Evolutionary conservation across 2,329 filamentous ascomycete genomes (phyloP).

Genomic region (Fusarium ramigenum): DNA sequence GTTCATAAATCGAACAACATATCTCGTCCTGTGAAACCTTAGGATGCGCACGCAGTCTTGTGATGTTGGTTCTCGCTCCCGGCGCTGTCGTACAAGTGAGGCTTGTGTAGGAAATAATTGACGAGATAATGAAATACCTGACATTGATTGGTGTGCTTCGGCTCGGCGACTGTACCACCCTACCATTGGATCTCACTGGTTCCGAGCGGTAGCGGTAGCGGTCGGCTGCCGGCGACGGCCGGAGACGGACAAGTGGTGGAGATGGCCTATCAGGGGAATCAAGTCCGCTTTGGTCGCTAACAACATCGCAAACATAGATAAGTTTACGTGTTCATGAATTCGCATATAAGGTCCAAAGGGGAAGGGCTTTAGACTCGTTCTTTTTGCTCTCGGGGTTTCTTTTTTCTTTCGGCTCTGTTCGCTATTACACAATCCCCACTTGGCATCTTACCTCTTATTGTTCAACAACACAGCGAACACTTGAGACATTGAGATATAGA

Average conservation of each 20-base stretch:
- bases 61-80: not conserved
- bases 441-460: not conserved
- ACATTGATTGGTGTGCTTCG: not conserved
- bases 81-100: not conserved
- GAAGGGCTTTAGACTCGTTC: not conserved
- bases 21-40: not conserved
- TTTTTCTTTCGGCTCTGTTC: not conserved
- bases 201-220: not conserved
- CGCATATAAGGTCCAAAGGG: conserved; percentile 15
- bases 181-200: not conserved
- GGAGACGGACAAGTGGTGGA: conserved; percentile 30
- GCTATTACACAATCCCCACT: conserved; percentile 9
- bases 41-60: not conserved
- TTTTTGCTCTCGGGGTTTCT: not conserved
- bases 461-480: not conserved
- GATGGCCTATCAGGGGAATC: conserved; percentile 36
- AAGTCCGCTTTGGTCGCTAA: conserved; percentile 18
- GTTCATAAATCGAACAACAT: not conserved
- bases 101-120: conserved; percentile 15
- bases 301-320: conserved; percentile 13
- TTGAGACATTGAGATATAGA: not conserved
- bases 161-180: not conserved
- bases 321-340: conserved; percentile 7
- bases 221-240: conserved; percentile 43
- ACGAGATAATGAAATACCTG: conserved; percentile 4